phyloP scores from a whole-genome alignment of 495 filamentous ascomycete species.

The Neurospora sp. region DNA sequence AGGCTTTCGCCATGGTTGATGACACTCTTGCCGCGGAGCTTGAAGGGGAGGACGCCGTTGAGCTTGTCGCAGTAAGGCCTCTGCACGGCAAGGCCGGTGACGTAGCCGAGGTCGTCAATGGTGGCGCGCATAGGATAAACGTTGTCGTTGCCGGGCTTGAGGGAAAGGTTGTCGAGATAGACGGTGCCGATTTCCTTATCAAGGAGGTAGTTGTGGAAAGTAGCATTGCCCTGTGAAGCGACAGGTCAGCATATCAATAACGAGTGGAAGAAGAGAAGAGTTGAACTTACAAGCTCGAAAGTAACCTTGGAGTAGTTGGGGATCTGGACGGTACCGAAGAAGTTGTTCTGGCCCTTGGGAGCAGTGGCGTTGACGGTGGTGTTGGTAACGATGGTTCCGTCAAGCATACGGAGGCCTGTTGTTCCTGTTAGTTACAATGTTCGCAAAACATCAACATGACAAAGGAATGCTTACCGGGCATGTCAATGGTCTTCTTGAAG shows the following conservation, averaged over 20 bases:
- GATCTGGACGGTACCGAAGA: conserved; percentile 52
- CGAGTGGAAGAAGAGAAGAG: background rate
- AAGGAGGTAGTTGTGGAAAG: conserved; percentile 47
- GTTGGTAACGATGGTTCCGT: conserved; percentile 47
- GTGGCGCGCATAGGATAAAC: conserved; percentile 42
- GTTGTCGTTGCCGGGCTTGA: conserved; percentile 51
- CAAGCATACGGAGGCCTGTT: conserved; percentile 37
- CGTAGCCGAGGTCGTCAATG: conserved; percentile 26
- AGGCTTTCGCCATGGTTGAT: conserved; percentile 49
- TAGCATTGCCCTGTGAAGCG: conserved; percentile 49
- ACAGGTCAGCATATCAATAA: conserved; percentile 12
- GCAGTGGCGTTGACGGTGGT: conserved; percentile 35
- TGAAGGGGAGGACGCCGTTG: conserved; percentile 46
- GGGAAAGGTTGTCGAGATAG: conserved; percentile 45
- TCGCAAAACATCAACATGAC: background rate
- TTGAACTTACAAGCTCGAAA: conserved; percentile 46
- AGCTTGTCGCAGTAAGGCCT: conserved; percentile 34
- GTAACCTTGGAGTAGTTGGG: conserved; percentile 62
- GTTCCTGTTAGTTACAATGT: background rate
- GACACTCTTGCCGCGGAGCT: conserved; percentile 47
- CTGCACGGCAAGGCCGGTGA: conserved; percentile 1
- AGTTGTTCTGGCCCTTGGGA: conserved; percentile 44
- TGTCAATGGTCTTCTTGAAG: conserved; percentile 33
- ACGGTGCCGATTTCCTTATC: conserved; percentile 43
- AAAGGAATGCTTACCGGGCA: conserved; percentile 17